A percentile compares a stretch with the other conserved stretches of the same genome.
phyloP scores from a whole-genome alignment of 2,329 filamentous ascomycete genomes.

The Penicillium sp. region DNA sequence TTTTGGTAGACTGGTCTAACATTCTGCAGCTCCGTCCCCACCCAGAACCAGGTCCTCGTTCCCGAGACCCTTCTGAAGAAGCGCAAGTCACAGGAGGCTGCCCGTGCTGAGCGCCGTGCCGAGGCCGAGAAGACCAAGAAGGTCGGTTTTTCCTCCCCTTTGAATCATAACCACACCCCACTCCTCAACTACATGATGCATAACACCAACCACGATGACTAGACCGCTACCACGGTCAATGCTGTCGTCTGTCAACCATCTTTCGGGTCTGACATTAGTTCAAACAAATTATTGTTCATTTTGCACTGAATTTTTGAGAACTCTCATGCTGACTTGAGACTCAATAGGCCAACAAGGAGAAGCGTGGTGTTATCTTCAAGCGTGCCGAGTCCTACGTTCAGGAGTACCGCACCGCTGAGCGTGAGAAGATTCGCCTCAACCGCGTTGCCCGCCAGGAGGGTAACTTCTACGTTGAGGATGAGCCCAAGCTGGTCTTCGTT shows the following conservation, averaged over 20 bases:
- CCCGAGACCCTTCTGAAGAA: constrained; percentile 99
- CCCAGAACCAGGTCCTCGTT: constrained; percentile 92
- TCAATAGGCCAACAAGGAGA: constrained; percentile 90
- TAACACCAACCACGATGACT: constrained; percentile 77
- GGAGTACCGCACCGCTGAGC: constrained; percentile 98
- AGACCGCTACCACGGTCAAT: constrained; percentile 77
- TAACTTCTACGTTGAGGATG: constrained; percentile 89
- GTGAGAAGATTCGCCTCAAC: constrained; percentile 92
- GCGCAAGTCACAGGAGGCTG: constrained; percentile 99
- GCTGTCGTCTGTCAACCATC: constrained; percentile 72
- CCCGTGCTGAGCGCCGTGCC: constrained; percentile 80
- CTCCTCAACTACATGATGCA: constrained; percentile 68
- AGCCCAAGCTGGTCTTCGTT: constrained; percentile 96
- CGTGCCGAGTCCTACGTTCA: constrained; percentile 99
- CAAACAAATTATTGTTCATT: constrained; percentile 17
- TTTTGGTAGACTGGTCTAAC: constrained; percentile 79
- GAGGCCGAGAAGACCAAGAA: constrained; percentile 84
- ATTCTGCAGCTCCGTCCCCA: constrained; percentile 76
- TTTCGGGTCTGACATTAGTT: constrained; percentile 70
- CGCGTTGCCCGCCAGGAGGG: constrained; percentile 87
- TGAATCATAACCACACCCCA: constrained; percentile 1
- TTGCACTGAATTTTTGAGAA: constrained; percentile 11
- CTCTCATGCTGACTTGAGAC: constrained; percentile 29
- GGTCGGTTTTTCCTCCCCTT: constrained; percentile 56
- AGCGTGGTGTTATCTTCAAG: constrained; percentile 99